Evolutionary conservation across 495 filamentous ascomycete genomes (phyloP), one percentile per base, ranked within the genome.

Genomic region (Tuber indicum): DNA sequence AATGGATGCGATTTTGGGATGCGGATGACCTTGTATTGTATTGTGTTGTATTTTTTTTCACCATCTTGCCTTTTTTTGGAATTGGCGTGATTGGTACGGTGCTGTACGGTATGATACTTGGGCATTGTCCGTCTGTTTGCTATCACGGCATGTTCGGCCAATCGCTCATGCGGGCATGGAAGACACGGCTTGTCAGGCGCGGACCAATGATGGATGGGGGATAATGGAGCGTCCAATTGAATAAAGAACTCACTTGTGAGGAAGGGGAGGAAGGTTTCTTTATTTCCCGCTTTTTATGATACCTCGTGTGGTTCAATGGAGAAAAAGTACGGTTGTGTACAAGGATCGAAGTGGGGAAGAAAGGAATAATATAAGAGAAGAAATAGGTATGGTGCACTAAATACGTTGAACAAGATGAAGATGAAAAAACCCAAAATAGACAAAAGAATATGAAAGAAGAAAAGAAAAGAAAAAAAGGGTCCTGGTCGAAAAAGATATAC

Each of bases 401-500:
- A 70, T 32, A 66, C 26, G 26, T 66, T 66, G 16, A 21, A 45
- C 42, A 71, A 76, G 32, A n/a, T 52, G 41, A 19, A 23, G 36
- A 66, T 41, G 62, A 46, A 36, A 19, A 49, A 43, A 72, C 36
- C 41, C 43, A 36, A 58, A 72, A 47, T 73, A 41, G 75, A 73
- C n/a, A 78, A 36, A 49, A 72, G 45, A 14, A 74, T 26, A 58
- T 42, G 78, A 75, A 73, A 70, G 45, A 75, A 72, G 74, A n/a
- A 72, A 69, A 79, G 75, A 70, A 42, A 78, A 74, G 26, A 72
- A 79, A 77, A 80, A 49, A 49, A 73, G 1, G 1, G 73, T 46
- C 16, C 62, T 52, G 52, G 41, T 17, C 36, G 77, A 78, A 78
- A 36, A 66, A 36, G 42, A 19, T 23, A 80, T 39, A 32, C 12